Percentiles rank a stretch among this genome's conserved stretches.
Evolutionary conservation across 768 basidiomycete genomes (phyloP).

Genomic region (Suillus subalutaceus): DNA sequence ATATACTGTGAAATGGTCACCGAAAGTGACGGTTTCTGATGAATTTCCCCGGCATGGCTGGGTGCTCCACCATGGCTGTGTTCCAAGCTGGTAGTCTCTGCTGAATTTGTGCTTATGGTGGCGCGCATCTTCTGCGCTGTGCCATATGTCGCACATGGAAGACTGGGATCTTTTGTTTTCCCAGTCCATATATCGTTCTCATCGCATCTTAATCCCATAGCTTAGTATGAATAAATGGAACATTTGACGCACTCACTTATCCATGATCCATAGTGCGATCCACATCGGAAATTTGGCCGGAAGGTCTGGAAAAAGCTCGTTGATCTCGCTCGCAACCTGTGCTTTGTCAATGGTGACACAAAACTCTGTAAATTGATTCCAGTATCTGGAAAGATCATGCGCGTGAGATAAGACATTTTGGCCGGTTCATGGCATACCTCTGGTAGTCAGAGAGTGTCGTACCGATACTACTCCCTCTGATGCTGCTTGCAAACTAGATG

Average conservation of each 20-base stretch:
- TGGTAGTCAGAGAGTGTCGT: slow-evolving; percentile 32
- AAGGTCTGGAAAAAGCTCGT: slow-evolving; percentile 18
- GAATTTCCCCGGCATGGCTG: slow-evolving; percentile 31
- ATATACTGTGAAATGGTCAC: slow-evolving; percentile 32
- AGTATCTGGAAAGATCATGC: slow-evolving; percentile 18
- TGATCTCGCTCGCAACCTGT: slow-evolving; percentile 18
- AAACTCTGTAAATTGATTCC: slow-evolving; percentile 23
- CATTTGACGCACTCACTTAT: slow-evolving; percentile 18
- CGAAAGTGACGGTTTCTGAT: slow-evolving; percentile 34
- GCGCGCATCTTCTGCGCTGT: slow-evolving; percentile 43
- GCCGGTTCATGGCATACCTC: slow-evolving; percentile 21
- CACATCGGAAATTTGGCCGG: slow-evolving; percentile 20
- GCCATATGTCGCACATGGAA: slow-evolving; percentile 22
- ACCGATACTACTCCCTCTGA: slow-evolving; percentile 31
- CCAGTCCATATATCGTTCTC: slow-evolving; percentile 23
- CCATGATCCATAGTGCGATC: slow-evolving; percentile 35
- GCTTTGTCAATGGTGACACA: slow-evolving; percentile 8
- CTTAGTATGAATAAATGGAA: not conserved
- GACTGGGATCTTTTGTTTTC: slow-evolving; percentile 15
- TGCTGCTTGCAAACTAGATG: slow-evolving; percentile 18
- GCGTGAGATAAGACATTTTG: not conserved
- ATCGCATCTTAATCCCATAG: slow-evolving; percentile 27
- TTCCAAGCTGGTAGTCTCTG: slow-evolving; percentile 26
- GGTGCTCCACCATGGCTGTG: no score
- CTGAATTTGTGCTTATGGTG: slow-evolving; percentile 35